phyloP scores from a whole-genome alignment of 1,139 yeast genomes.

The Lodderomyces metapsilosis region DNA sequence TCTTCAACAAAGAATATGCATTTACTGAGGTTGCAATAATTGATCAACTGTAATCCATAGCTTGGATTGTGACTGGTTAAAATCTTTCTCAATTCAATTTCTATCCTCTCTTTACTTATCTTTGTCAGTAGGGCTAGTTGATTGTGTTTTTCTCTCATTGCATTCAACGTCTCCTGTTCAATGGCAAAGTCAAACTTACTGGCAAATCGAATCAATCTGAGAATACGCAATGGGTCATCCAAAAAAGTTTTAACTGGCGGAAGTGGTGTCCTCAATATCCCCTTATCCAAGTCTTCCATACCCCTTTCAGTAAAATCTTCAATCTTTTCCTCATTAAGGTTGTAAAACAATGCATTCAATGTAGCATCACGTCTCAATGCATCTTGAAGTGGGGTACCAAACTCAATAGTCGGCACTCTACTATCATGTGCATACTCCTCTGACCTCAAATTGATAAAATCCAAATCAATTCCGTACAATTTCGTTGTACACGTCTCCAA shows the following conservation, averaged over 20 bases:
- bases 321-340: conserved; percentile 60
- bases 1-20: conserved; percentile 55
- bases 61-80: conserved; percentile 61
- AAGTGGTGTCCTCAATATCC: conserved; percentile 83
- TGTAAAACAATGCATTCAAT: conserved; percentile 84
- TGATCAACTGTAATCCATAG: conserved; percentile 62
- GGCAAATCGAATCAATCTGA: conserved; percentile 83
- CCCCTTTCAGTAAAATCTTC: conserved; percentile 88
- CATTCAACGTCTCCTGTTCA: conserved; percentile 55
- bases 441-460: conserved; percentile 85
- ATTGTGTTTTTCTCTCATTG: conserved; percentile 65
- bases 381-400: conserved; percentile 91
- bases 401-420: conserved; percentile 72
- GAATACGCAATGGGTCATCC: conserved; percentile 90
- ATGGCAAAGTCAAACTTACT: conserved; percentile 70
- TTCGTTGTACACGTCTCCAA: conserved; percentile 94
- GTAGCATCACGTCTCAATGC: conserved; percentile 95
- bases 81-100: conserved; percentile 79
- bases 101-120: conserved; percentile 88
- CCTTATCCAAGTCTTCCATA: conserved; percentile 62
- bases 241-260: conserved; percentile 79
- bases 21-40: conserved; percentile 51
- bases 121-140: conserved; percentile 61
- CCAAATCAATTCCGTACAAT: conserved; percentile 77
- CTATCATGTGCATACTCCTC: conserved; percentile 83